phyloP scores from a whole-genome alignment of 2,329 filamentous ascomycete genomes.

The Blastomyces percursus region DNA sequence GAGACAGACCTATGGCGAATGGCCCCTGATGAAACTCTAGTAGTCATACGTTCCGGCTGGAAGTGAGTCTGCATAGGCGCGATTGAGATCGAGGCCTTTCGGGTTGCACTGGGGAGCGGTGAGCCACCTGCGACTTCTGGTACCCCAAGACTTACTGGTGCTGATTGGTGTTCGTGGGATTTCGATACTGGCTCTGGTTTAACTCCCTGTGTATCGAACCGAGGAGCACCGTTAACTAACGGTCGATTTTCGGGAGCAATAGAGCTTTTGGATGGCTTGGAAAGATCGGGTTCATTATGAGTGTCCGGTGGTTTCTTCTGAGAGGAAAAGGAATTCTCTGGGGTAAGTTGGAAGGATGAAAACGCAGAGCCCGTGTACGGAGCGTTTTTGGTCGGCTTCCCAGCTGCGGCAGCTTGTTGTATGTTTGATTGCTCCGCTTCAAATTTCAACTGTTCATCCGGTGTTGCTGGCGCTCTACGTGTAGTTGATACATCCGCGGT shows the following conservation, averaged over 20 bases:
- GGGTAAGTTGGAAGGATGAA: slow-evolving; percentile 2
- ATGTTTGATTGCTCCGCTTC: slow-evolving; percentile 42
- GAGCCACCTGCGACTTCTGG: slow-evolving; percentile 11
- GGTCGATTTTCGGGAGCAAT: background rate
- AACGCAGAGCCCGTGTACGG: background rate
- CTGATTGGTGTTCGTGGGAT: background rate
- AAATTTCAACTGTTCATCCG: slow-evolving; percentile 48
- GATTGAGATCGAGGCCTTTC: background rate
- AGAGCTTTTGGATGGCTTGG: background rate
- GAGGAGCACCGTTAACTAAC: background rate
- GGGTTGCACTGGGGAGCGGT: slow-evolving; percentile 5
- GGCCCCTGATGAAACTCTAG: slow-evolving; percentile 57
- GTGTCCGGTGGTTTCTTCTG: background rate
- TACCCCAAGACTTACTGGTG: background rate
- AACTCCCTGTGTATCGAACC: background rate
- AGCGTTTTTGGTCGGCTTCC: background rate
- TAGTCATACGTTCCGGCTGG: slow-evolving; percentile 50
- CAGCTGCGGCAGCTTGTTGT: slow-evolving; percentile 6
- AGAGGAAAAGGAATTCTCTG: slow-evolving; percentile 2
- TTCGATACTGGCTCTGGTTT: background rate
- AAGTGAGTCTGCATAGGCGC: slow-evolving; percentile 17
- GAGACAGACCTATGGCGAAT: slow-evolving; percentile 62
- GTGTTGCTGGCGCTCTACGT: slow-evolving; percentile 37
- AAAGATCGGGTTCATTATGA: background rate
- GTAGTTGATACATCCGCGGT: slow-evolving; percentile 16